Conservation (phyloP, 108 stramenopile genomes). For the Heterococcus sp. region DNA sequence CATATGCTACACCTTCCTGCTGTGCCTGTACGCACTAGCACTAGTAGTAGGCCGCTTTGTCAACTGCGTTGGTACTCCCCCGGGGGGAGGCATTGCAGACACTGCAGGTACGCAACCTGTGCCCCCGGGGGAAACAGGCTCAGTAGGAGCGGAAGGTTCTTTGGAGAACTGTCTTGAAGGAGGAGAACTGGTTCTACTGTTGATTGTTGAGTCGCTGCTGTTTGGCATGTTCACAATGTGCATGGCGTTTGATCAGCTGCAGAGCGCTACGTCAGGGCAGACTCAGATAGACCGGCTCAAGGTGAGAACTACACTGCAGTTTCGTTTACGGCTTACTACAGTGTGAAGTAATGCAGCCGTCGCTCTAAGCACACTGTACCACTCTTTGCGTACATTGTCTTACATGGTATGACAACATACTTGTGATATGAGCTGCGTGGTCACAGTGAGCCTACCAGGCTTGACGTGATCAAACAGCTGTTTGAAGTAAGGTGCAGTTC, state of each 20-base stretch:
- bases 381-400: no score
- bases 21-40: conserved; percentile 74
- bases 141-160: not conserved
- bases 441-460: no score
- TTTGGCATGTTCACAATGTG: conserved; percentile 97
- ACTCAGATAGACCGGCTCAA: not conserved
- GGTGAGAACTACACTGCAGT: not conserved
- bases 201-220: conserved; percentile 57
- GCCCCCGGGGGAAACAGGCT: not conserved
- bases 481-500: no score
- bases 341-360: no score
- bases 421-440: no score
- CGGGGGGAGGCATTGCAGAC: no score
- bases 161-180: not conserved
- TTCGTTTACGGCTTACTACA: no score
- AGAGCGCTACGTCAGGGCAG: not conserved
- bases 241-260: conserved; percentile 91
- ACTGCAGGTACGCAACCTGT: no score
- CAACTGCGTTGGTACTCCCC: conserved; percentile 9
- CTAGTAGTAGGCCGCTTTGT: conserved; percentile 52
- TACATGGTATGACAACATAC: no score
- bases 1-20: conserved; percentile 84
- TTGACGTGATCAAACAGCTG: no score
- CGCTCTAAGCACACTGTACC: no score
- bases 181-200: not conserved